A percentile compares a stretch with the other conserved stretches of the same genome.
Evolutionary conservation across 805 yeast species (phyloP).

Genomic region (Brettanomyces bruxellensis): DNA sequence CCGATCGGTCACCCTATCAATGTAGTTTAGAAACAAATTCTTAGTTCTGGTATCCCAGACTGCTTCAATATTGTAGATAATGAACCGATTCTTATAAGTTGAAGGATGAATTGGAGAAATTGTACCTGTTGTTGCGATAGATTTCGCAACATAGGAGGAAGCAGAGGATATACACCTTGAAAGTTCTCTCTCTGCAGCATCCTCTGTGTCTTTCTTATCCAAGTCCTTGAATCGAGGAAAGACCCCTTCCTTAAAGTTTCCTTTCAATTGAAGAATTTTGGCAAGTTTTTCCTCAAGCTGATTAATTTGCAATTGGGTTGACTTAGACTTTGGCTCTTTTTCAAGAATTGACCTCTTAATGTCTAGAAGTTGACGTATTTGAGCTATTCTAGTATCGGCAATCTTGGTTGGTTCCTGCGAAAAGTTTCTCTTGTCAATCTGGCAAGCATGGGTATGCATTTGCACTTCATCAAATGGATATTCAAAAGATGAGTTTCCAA

Average conservation of each 20-base stretch:
- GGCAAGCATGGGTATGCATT: conserved; percentile 60
- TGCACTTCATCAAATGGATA: conserved; percentile 49
- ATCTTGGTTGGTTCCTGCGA: conserved; percentile 43
- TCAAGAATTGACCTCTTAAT: conserved; percentile 9
- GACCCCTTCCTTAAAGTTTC: conserved; percentile 17
- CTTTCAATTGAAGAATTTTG: conserved; percentile 15
- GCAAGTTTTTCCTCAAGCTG: conserved; percentile 24
- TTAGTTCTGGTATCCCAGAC: conserved; percentile 71
- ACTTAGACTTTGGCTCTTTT: not conserved
- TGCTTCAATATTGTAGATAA: conserved; percentile 63
- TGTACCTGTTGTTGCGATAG: not conserved
- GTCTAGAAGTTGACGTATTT: conserved; percentile 30
- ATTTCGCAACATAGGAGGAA: not conserved
- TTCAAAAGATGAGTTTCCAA: conserved; percentile 30
- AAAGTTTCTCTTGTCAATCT: conserved; percentile 45
- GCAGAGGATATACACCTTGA: not conserved
- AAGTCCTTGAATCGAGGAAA: conserved; percentile 20
- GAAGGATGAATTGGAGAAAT: conserved; percentile 24
- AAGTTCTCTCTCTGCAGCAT: not conserved
- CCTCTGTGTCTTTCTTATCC: conserved; percentile 6
- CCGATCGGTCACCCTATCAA: conserved; percentile 24
- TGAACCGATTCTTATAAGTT: conserved; percentile 50
- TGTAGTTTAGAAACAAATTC: conserved; percentile 50
- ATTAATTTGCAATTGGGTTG: not conserved
- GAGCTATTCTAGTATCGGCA: conserved; percentile 30